Evolutionary conservation across 495 filamentous ascomycete genomes (phyloP), one percentile per base, ranked within the genome.

Genomic region (Lasiosphaeria hispida): DNA sequence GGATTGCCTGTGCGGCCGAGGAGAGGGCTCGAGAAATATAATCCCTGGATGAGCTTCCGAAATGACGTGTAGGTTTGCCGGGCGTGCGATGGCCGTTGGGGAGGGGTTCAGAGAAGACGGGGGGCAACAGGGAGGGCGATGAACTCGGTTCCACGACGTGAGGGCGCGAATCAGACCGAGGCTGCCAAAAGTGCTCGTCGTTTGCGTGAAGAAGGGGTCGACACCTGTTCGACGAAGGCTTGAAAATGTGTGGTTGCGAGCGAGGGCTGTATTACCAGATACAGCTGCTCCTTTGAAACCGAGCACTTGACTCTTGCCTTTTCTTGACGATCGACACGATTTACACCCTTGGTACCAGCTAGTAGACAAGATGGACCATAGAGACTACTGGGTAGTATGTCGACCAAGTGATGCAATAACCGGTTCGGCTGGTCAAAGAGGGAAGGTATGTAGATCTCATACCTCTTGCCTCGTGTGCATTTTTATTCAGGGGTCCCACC

Each of bases 241-340:
- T 30, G 23, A 5, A 30, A 30, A 30, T 30, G 23, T 30, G 23
- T 30, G 23, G 23, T 30, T 30, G 23, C 23, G 23, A 30, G 23
- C 2, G 23, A 30, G 23, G 23, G 39, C 45, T 50, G 55, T 57
- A 49, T 50, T 36, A 55, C 58, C 44, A 48, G 58, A 51, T 54
- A 54, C 55, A 59, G 30, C 14, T 15, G 30, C 19, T 14, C 10
- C 17, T 37, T 30, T 8, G 33, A 45, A 37, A n/a, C 40, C 5
- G 5, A 50, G 35, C 3, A 4, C 13, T 41, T 41, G 11, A 41
- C 39, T 15, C 23, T 30, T 30, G 23, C 23, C 23, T 30, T 30
- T 5, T 30, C 5, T 5, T 30, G 23, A 30, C 23, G 5, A 30
- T 30, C 23, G 23, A 30, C 23, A 5, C 23, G 23, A 5, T 30